Base-by-base conservation (phyloP, 1,284 basidiomycete species). In the Mycosarcoma maydis region DNA sequence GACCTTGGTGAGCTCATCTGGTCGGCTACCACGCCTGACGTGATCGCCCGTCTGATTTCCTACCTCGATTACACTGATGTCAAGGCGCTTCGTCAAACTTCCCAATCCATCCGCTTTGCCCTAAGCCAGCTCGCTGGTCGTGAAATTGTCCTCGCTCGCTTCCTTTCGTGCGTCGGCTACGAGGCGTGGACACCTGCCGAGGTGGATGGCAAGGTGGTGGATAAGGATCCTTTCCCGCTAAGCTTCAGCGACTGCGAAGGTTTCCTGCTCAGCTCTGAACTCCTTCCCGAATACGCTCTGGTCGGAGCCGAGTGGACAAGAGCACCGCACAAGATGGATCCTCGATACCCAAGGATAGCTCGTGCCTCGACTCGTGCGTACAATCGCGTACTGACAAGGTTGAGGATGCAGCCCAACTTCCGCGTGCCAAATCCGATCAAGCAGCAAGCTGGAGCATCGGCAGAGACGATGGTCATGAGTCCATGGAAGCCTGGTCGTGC, bases 351-450 rank as follows among this genome's bases (percentile, higher is more conserved):
- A 6, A 66, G 74, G 36, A 48, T 83, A 23, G 76, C 81, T 1
- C 64, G 81, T 2, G 76, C 80, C 2, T 73, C 80, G 0, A 82
- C 81, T 13, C 68, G 84, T 16, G 81, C 83, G 2, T 82, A 80
- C 60, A 82, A 81, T 41, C 73, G 80, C 10, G 74, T 84, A 38
- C 68, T 83, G 26, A 72, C 80, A 8, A 65, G 83, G 14, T 42
- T 83, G 17, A 72, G 83, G 9, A 34, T 72, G 36, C 82, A 83
- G 66, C 62, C 70, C 3, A 38, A 40, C n/a, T 66, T 54, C 40
- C 52, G 40, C 14, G 38, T 44, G 23, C 46, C 70, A 3, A 36
- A 20, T 6, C 16, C 16, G 11, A n/a, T 16, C 23, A n/a, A 22
- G 39, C 23, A 23, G 29, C 8, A 19, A 14, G 38, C 13, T 3